Conservation (phyloP, 139 green algal genomes). For the Coelastrella sp. region DNA sequence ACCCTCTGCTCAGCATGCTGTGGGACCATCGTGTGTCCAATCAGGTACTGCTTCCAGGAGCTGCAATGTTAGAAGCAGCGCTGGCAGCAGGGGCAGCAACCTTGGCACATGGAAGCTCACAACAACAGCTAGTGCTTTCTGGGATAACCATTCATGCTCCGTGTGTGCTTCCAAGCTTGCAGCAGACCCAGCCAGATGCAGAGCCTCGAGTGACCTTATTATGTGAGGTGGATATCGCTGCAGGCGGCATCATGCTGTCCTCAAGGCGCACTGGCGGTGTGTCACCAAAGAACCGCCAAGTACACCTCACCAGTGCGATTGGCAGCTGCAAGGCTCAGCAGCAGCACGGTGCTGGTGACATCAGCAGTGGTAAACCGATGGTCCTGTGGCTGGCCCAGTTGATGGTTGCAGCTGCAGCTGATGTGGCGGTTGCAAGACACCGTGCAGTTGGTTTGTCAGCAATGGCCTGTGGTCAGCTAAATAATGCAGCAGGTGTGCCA, state of each 20-base stretch:
- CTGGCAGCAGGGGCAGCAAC: background rate
- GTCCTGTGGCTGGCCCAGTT: too few species aligned
- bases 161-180: conserved; percentile 20
- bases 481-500: background rate
- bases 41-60: conserved; percentile 70
- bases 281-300: too few species aligned
- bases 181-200: background rate
- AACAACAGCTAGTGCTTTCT: conserved; percentile 30
- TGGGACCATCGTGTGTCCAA: conserved; percentile 76
- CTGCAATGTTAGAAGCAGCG: conserved; percentile 73
- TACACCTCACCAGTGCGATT: too few species aligned
- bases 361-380: background rate
- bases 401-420: conserved; percentile 2
- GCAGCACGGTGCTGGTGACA: background rate
- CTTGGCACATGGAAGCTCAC: conserved; percentile 27
- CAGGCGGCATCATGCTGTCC: conserved; percentile 64
- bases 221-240: background rate
- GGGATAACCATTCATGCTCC: conserved; percentile 35
- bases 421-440: background rate
- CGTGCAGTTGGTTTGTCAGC: background rate
- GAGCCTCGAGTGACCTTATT: background rate
- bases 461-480: background rate
- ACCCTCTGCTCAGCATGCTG: conserved; percentile 68
- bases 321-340: too few species aligned
- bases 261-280: too few species aligned